Evolutionary conservation across 2,329 filamentous ascomycete genomes (phyloP).

Genomic region (Scopulariopsis brevicaulis): DNA sequence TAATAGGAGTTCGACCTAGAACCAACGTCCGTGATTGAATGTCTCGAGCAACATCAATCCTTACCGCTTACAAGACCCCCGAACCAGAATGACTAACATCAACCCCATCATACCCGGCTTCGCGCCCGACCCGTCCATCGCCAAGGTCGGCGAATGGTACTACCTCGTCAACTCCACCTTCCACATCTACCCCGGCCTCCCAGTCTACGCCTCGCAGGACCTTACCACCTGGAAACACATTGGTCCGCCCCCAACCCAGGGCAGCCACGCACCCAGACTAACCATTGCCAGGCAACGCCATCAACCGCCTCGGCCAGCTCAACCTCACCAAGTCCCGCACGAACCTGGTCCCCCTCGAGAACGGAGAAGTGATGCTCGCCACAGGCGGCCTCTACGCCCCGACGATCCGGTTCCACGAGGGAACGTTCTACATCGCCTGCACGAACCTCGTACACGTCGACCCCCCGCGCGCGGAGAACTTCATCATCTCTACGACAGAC

Average conservation of each 20-base stretch:
- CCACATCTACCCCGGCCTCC: slow-evolving; percentile 45
- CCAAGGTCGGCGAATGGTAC: slow-evolving; percentile 16
- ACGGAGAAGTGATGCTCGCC: slow-evolving; percentile 10
- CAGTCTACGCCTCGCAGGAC: slow-evolving; percentile 22
- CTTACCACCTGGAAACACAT: slow-evolving; percentile 19
- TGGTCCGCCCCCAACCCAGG: slow-evolving; percentile 4
- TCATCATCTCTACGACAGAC: slow-evolving; percentile 11
- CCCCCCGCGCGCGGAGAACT: slow-evolving; percentile 9
- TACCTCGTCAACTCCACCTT: slow-evolving; percentile 42
- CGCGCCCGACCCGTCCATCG: slow-evolving; percentile 17
- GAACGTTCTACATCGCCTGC: slow-evolving; percentile 15
- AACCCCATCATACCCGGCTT: slow-evolving; percentile 21
- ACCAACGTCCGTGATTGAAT: no score
- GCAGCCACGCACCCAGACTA: background rate
- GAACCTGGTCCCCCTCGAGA: slow-evolving; percentile 7
- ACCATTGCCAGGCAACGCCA: slow-evolving; percentile 6
- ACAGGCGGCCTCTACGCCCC: slow-evolving; percentile 12
- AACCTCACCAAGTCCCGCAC: slow-evolving; percentile 6
- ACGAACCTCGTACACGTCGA: slow-evolving; percentile 10
- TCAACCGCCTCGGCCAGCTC: slow-evolving; percentile 6
- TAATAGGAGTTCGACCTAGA: no score
- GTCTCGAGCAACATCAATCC: no score
- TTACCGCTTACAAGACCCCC: background rate
- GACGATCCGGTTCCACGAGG: slow-evolving; percentile 12
- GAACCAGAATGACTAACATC: background rate